A percentile compares a stretch with the other conserved stretches of the same genome.
Evolutionary conservation across 768 basidiomycete species (phyloP).

Genomic region (Trametes coccinea): DNA sequence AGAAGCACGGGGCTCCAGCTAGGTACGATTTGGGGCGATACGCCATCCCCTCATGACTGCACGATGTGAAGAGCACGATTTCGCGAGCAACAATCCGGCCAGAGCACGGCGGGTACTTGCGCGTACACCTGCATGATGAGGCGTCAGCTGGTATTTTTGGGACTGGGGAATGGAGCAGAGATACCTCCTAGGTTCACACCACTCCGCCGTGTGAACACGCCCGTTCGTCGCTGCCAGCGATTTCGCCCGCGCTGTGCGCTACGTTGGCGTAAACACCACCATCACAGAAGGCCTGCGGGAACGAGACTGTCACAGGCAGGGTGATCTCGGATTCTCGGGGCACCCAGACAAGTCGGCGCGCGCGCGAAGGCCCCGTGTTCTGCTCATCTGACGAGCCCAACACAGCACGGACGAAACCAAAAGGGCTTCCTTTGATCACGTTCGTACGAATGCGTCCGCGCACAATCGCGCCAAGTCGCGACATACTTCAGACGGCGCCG

Average conservation of each 20-base stretch:
- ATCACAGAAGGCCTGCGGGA: conserved; percentile 6
- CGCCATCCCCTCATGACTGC: conserved; percentile 1
- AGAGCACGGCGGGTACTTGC: not conserved
- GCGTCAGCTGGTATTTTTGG: conserved; percentile 10
- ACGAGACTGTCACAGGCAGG: conserved; percentile 9
- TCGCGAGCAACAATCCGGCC: not conserved
- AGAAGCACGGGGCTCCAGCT: not conserved
- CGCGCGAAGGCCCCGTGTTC: conserved; percentile 14
- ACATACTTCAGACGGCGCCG: not conserved
- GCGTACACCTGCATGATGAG: not conserved
- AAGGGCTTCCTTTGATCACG: conserved; percentile 14
- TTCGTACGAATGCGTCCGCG: conserved; percentile 1
- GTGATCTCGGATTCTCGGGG: conserved; percentile 1
- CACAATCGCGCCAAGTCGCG: conserved; percentile 13
- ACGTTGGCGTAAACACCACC: not conserved
- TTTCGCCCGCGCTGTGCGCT: conserved; percentile 1
- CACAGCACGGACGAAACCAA: conserved; percentile 6
- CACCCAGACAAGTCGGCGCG: conserved; percentile 11
- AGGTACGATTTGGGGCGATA: not conserved
- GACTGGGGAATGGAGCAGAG: conserved; percentile 1
- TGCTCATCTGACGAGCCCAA: conserved; percentile 19
- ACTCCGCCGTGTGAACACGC: conserved; percentile 1
- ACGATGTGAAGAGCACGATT: not conserved
- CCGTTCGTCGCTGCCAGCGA: not conserved
- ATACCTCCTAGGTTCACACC: conserved; percentile 9